Percentiles rank a stretch among this genome's conserved stretches.
These are phyloP conservation scores for Dipteronia sinensis DNA, from an alignment of 345 rosid genomes.

Conservation along the genomic window DNA sequence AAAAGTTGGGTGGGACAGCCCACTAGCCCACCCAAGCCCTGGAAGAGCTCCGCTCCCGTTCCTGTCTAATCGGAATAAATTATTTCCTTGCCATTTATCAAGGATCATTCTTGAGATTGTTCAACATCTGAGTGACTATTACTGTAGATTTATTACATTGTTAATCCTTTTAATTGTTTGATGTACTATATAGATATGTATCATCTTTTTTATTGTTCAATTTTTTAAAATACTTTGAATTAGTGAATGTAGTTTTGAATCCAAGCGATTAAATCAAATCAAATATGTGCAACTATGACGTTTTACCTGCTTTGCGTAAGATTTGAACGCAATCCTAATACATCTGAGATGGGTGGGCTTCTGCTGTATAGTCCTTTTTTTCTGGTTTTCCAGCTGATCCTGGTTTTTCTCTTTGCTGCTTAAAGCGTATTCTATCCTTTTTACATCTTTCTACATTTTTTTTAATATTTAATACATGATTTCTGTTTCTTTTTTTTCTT, in stretches of 20 bases:
- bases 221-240: background rate
- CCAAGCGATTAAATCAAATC: background rate
- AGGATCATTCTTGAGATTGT: background rate
- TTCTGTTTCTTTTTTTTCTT: too few relatives aligned
- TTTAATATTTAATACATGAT: too few relatives aligned
- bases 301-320: background rate
- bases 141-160: background rate
- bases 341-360: background rate
- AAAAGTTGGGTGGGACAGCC: too few relatives aligned
- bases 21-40: too few relatives aligned
- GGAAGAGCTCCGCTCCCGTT: too few relatives aligned
- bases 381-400: too few relatives aligned
- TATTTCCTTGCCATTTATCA: background rate
- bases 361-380: too few relatives aligned
- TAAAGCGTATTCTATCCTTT: too few relatives aligned
- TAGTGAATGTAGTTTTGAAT: background rate
- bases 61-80: background rate
- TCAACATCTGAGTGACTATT: background rate
- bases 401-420: too few relatives aligned
- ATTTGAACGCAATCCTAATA: background rate
- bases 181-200: background rate
- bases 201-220: background rate
- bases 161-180: background rate
- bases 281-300: background rate
- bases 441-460: too few relatives aligned